Conservation (phyloP, 306 rosid species). For the cucumber (Cucumis sativus) region DNA sequence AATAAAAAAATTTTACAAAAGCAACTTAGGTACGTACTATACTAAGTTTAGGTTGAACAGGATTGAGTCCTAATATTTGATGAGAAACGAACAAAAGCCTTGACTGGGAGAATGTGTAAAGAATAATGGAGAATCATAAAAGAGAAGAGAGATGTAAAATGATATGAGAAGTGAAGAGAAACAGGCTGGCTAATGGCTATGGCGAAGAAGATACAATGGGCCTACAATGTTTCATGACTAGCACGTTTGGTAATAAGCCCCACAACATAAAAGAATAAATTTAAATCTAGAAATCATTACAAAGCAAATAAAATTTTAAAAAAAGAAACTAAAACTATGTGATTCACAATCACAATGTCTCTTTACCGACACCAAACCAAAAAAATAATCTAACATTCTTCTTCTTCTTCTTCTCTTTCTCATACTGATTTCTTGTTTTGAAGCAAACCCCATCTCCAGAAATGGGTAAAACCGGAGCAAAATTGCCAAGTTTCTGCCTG, state of each 20-base stretch:
- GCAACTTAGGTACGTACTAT: too few relatives aligned
- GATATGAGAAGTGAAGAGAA: not conserved
- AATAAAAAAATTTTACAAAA: too few relatives aligned
- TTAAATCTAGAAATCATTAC: constrained; percentile 3
- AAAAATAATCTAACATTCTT: not conserved
- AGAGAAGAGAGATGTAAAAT: not conserved
- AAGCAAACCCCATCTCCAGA: not conserved
- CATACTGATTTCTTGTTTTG: constrained; percentile 3
- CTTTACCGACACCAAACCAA: not conserved
- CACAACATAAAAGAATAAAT: constrained; percentile 11
- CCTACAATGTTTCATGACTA: constrained; percentile 56
- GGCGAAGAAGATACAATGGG: constrained; percentile 8
- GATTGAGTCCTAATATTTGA: too few relatives aligned
- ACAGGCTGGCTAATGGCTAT: not conserved
- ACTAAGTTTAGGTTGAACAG: too few relatives aligned
- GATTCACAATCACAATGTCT: constrained; percentile 1
- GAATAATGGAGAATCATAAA: too few relatives aligned
- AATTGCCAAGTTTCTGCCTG: constrained; percentile 67
- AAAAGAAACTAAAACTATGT: not conserved
- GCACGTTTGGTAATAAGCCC: constrained; percentile 53
- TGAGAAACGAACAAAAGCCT: too few relatives aligned
- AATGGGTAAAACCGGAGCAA: constrained; percentile 75
- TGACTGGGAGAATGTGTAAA: too few relatives aligned
- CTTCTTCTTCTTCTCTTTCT: not conserved
- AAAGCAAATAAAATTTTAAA: not conserved